Percentiles rank a stretch among this genome's conserved stretches.
These are phyloP conservation scores for Tympanopsis confertula DNA, from an alignment of 2,329 filamentous ascomycete genomes.

Conservation along the genomic window DNA sequence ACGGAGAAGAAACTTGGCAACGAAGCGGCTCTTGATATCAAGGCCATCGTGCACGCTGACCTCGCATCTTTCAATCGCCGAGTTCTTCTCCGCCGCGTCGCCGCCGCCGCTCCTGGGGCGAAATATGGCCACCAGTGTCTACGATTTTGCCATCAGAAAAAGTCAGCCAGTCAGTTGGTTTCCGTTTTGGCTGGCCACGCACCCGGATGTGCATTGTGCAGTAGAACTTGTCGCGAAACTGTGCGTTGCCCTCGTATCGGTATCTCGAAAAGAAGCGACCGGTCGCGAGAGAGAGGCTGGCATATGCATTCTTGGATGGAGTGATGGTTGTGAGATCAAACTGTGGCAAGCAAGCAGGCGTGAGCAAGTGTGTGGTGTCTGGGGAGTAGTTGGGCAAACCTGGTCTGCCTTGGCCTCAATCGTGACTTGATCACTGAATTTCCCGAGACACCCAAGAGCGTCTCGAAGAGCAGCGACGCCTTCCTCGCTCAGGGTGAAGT, in stretches of 20 bases:
- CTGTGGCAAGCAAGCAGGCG: constrained; percentile 25
- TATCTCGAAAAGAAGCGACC: constrained; percentile 65
- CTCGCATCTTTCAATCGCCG: constrained; percentile 63
- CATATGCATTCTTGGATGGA: constrained; percentile 70
- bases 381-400: constrained; percentile 24
- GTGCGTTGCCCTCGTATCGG: constrained; percentile 43
- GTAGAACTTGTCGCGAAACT: constrained; percentile 50
- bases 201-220: constrained; percentile 67
- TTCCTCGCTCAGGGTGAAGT: constrained; percentile 64
- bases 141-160: constrained; percentile 2
- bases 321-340: constrained; percentile 67
- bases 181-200: constrained; percentile 6
- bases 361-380: background rate
- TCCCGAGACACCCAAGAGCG: constrained; percentile 60
- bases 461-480: constrained; percentile 62
- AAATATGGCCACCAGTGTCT: constrained; percentile 65
- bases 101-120: constrained; percentile 48
- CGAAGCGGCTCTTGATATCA: constrained; percentile 60
- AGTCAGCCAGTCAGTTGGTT: constrained; percentile 1
- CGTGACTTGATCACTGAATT: constrained; percentile 70
- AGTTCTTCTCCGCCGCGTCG: constrained; percentile 49
- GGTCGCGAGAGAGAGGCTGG: constrained; percentile 56
- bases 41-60: constrained; percentile 62
- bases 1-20: constrained; percentile 62
- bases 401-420: constrained; percentile 61